Evolutionary conservation across 768 basidiomycete genomes (phyloP), one percentile per base, ranked within the genome.

Genomic region (Tremella fuciformis): DNA sequence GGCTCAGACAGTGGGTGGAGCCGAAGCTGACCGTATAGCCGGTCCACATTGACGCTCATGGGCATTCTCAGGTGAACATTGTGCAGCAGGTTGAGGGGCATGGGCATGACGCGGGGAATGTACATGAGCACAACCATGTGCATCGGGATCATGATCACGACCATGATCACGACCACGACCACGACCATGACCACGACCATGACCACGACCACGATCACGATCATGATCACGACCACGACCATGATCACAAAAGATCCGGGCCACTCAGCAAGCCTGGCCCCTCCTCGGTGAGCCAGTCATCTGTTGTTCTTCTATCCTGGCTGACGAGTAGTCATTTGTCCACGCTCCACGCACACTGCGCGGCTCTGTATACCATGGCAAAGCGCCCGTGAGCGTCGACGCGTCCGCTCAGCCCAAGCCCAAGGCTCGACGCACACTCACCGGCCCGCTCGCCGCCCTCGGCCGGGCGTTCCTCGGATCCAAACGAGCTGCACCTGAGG

Each of bases 191-290:
- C 22, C 42, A 46, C 42, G 42, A 46, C 15, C 42, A 46, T 15
- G 42, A 46, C 42, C 42, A 46, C 42, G 42, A 46, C 42, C 42
- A 46, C 15, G 42, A 46, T 15, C 42, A 46, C 42, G 42, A 46
- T 15, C 42, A 46, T 15, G 42, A 46, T 15, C 42, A 46, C 42
- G 42, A 46, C 16, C 42, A 46, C 42, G 42, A 46, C 16, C 42
- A 46, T 22, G 42, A 46, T 15, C 42, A 46, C 42, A 46, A 46
- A 15, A 4, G 42, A 15, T 46, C 42, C n/a, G 15, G 29, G 29
- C 29, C 29, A 6, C 29, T 34, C 15, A 15, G 6, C 8, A 8
- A n/a, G n/a, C 42, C 42, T 8, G 42, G 22, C 6, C 15, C 42
- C 15, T 46, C 42, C 42, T n/a, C 42, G 42, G 42, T 46, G 16